phyloP scores from a whole-genome alignment of 73 alveolate species.

The Paramecium sexaurelia region DNA sequence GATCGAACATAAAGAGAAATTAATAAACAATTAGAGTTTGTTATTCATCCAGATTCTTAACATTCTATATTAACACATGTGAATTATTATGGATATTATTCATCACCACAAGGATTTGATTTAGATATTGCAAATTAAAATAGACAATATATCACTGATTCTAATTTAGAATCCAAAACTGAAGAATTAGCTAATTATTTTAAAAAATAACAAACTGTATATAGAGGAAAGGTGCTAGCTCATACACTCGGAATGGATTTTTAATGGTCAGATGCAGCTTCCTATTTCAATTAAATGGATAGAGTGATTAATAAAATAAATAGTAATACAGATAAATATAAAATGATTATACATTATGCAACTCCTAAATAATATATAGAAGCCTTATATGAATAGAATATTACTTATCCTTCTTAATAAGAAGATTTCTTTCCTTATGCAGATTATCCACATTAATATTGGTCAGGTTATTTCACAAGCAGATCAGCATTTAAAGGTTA shows the following conservation, averaged over 20 bases:
- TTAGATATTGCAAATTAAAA: slow-evolving; percentile 4
- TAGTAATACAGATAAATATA: slow-evolving; percentile 52
- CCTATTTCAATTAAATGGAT: slow-evolving; percentile 75
- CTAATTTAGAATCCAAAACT: slow-evolving; percentile 46
- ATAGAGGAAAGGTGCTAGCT: slow-evolving; percentile 74
- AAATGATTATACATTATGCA: slow-evolving; percentile 67
- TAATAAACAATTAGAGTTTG: slow-evolving; percentile 82
- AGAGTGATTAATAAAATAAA: slow-evolving; percentile 73
- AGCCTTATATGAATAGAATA: slow-evolving; percentile 61
- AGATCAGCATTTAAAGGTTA: slow-evolving; percentile 85
- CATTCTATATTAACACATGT: slow-evolving; percentile 48
- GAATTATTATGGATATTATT: slow-evolving; percentile 46
- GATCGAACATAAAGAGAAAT: slow-evolving; percentile 81
- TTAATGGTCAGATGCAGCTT: slow-evolving; percentile 75
- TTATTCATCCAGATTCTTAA: slow-evolving; percentile 82
- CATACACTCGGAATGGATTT: slow-evolving; percentile 86
- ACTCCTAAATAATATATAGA: slow-evolving; percentile 78
- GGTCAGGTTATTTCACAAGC: slow-evolving; percentile 97
- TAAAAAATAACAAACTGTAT: slow-evolving; percentile 67
- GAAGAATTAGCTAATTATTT: slow-evolving; percentile 72
- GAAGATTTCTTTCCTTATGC: slow-evolving; percentile 92
- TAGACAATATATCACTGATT: not conserved
- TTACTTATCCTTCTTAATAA: slow-evolving; percentile 71
- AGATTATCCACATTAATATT: slow-evolving; percentile 75
- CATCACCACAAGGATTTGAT: slow-evolving; percentile 50